Evolutionary conservation across 805 yeast species (phyloP).

Genomic region (Yarrowia deformans): DNA sequence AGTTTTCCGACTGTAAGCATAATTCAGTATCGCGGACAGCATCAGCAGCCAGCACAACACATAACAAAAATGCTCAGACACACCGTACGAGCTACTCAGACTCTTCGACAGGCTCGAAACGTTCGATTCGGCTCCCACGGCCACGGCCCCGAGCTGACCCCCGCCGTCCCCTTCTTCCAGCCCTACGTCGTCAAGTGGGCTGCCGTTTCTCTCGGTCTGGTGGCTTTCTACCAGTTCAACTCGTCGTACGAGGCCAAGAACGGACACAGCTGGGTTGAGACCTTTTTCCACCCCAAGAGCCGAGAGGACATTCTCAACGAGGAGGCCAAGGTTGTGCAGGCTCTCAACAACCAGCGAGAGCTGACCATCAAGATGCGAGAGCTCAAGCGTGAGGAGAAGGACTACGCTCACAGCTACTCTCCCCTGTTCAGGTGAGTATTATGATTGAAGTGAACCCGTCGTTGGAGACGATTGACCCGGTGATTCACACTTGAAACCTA

Average conservation of each 20-base stretch:
- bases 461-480: neutral
- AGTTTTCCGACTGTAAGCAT: slow-evolving; percentile 29
- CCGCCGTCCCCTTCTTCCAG: slow-evolving; percentile 37
- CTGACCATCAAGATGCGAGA: slow-evolving; percentile 8
- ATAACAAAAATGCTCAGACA: slow-evolving; percentile 36
- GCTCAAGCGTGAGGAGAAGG: slow-evolving; percentile 24
- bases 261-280: slow-evolving; percentile 21
- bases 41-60: slow-evolving; percentile 32
- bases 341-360: slow-evolving; percentile 38
- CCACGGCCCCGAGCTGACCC: slow-evolving; percentile 37
- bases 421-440: slow-evolving; percentile 34
- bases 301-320: slow-evolving; percentile 37
- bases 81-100: slow-evolving; percentile 37
- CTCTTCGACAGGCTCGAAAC: slow-evolving; percentile 39
- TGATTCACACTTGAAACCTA: neutral
- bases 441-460: neutral
- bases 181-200: slow-evolving; percentile 36
- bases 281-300: slow-evolving; percentile 30
- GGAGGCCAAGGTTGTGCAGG: slow-evolving; percentile 28
- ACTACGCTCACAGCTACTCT: slow-evolving; percentile 19
- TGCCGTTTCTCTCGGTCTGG: slow-evolving; percentile 25
- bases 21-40: slow-evolving; percentile 14
- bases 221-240: slow-evolving; percentile 34
- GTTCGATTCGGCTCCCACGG: slow-evolving; percentile 38
- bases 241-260: slow-evolving; percentile 38